phyloP scores from a whole-genome alignment of 2,329 filamentous ascomycete species.

The Mycosphaerelloides madeirae region DNA sequence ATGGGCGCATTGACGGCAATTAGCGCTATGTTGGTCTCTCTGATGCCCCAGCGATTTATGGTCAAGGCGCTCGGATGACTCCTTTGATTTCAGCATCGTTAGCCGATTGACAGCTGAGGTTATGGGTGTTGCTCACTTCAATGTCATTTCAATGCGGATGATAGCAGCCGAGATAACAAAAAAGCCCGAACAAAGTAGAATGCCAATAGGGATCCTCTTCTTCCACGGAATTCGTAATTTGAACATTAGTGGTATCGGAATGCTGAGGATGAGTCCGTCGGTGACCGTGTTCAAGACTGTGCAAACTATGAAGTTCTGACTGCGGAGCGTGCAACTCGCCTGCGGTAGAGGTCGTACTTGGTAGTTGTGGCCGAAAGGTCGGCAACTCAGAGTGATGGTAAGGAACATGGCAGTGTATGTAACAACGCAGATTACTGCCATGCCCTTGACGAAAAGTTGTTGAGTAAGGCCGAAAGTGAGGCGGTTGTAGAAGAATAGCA shows the following conservation, averaged over 20 bases:
- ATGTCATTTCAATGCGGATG: slow-evolving; percentile 22
- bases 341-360: slow-evolving; percentile 27
- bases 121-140: slow-evolving; percentile 12
- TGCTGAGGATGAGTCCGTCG: slow-evolving; percentile 30
- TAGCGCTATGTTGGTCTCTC: slow-evolving; percentile 36
- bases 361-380: slow-evolving; percentile 29
- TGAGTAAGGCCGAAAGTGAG: slow-evolving; percentile 33
- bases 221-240: slow-evolving; percentile 27
- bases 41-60: slow-evolving; percentile 37
- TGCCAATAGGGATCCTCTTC: slow-evolving; percentile 32
- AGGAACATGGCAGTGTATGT: slow-evolving; percentile 32
- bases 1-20: slow-evolving; percentile 36
- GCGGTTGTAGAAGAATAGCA: slow-evolving; percentile 31
- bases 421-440: slow-evolving; percentile 24
- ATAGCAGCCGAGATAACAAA: slow-evolving; percentile 37
- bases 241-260: slow-evolving; percentile 35
- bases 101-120: slow-evolving; percentile 10
- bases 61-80: slow-evolving; percentile 28
- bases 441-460: slow-evolving; percentile 29
- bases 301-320: slow-evolving; percentile 20
- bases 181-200: slow-evolving; percentile 33
- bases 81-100: slow-evolving; percentile 12
- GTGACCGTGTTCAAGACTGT: slow-evolving; percentile 22
- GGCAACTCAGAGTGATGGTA: slow-evolving; percentile 30
- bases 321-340: slow-evolving; percentile 27